phyloP scores from a whole-genome alignment of 208 protist species.

The Trypanosoma mega region DNA sequence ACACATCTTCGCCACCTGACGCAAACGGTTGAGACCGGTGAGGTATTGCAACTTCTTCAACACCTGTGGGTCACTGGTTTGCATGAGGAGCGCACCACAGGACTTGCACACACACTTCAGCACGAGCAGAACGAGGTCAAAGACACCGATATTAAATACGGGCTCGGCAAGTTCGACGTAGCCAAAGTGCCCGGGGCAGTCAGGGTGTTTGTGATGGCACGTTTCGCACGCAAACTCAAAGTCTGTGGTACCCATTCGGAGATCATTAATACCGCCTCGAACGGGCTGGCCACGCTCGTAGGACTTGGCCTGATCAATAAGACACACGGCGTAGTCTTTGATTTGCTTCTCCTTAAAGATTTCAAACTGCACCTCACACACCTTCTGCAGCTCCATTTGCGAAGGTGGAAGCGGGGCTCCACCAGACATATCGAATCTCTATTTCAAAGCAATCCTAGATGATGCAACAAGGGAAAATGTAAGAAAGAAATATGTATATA shows the following conservation, averaged over 20 bases:
- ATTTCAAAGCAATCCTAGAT: constrained; percentile 10
- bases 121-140: constrained; percentile 93
- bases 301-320: constrained; percentile 82
- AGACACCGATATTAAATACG: constrained; percentile 97
- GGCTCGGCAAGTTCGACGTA: constrained; percentile 97
- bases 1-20: constrained; percentile 69
- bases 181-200: constrained; percentile 99
- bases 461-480: not conserved
- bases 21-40: constrained; percentile 68
- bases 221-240: constrained; percentile 85
- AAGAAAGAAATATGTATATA: not conserved
- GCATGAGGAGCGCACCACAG: constrained; percentile 92
- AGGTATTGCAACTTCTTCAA: constrained; percentile 54
- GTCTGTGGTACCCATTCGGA: constrained; percentile 87
- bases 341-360: constrained; percentile 88
- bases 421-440: constrained; percentile 58
- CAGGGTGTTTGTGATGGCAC: constrained; percentile 73
- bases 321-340: constrained; percentile 85
- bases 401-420: constrained; percentile 73
- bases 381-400: constrained; percentile 76
- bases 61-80: constrained; percentile 50
- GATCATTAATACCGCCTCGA: constrained; percentile 84
- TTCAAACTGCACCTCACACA: constrained; percentile 83
- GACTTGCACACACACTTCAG: constrained; percentile 97
- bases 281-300: constrained; percentile 81